A percentile compares a stretch with the other conserved stretches of the same genome.
phyloP scores from a whole-genome alignment of 306 rosid genomes.

The Lathyrus tuberosus region DNA sequence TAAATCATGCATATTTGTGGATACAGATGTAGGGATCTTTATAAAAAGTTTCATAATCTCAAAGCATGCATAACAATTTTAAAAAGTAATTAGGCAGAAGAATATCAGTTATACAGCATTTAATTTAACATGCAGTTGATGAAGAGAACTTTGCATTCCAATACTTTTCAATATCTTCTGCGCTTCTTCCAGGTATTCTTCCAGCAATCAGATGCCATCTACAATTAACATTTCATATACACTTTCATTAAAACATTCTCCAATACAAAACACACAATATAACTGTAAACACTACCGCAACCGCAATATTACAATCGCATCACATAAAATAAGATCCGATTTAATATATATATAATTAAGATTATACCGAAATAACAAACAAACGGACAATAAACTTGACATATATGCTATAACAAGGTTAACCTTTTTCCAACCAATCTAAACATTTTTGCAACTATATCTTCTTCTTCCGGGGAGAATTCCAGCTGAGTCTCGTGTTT shows the following conservation, averaged over 20 bases:
- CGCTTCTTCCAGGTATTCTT: constrained; percentile 15
- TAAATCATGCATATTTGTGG: too few relatives aligned
- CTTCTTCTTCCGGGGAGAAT: constrained; percentile 17
- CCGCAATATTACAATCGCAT: too few relatives aligned
- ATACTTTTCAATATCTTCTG: constrained; percentile 27
- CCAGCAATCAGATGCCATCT: constrained; percentile 31
- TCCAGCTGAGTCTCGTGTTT: neutral
- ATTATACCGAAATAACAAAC: too few relatives aligned
- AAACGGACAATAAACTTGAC: too few relatives aligned
- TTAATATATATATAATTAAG: too few relatives aligned
- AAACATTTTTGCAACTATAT: constrained; percentile 23
- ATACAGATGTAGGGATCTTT: too few relatives aligned
- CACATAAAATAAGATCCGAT: too few relatives aligned
- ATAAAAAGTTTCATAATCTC: too few relatives aligned
- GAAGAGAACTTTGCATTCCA: constrained; percentile 18
- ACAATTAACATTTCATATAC: neutral
- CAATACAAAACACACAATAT: too few relatives aligned
- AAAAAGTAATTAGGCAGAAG: neutral
- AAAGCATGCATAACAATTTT: neutral
- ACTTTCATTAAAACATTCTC: neutral
- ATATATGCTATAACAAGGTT: neutral
- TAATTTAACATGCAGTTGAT: constrained; percentile 3
- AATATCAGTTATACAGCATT: neutral
- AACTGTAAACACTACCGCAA: too few relatives aligned
- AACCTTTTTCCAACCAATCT: constrained; percentile 26